These are phyloP conservation scores for Phytopythium litorale DNA, from an alignment of 352 stramenopile species.

Conservation along the genomic window DNA sequence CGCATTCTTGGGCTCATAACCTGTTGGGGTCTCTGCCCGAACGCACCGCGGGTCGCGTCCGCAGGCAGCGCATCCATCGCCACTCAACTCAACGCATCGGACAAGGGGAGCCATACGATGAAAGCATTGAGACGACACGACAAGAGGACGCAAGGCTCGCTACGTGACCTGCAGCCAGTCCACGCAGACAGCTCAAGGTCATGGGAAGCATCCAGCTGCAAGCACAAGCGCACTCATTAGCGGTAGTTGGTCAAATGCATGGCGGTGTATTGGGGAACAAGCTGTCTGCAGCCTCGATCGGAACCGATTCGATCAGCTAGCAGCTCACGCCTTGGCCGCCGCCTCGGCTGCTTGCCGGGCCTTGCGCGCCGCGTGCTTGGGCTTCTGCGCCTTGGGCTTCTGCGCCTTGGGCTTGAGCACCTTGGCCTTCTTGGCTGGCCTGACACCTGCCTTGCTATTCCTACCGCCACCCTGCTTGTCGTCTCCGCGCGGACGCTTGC, in stretches of 20 bases:
- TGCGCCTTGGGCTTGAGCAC: slow-evolving; percentile 18
- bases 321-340: slow-evolving; percentile 12
- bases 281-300: background rate
- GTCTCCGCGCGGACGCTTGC: background rate
- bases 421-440: slow-evolving; percentile 9
- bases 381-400: slow-evolving; percentile 56
- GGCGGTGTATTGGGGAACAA: slow-evolving; percentile 3
- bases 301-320: background rate
- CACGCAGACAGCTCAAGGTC: no score
- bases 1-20: background rate
- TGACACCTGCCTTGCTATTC: background rate
- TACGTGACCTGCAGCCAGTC: no score
- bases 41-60: background rate
- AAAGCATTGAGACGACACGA: no score
- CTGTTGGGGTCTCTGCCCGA: background rate
- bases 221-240: no score
- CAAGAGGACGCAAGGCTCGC: no score
- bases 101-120: no score
- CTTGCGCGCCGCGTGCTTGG: slow-evolving; percentile 57
- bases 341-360: slow-evolving; percentile 46
- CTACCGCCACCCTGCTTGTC: background rate
- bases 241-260: background rate
- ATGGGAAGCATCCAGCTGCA: no score
- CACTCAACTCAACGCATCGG: no score
- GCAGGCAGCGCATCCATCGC: no score